These are phyloP conservation scores for Eutypa lata DNA, from an alignment of 2,329 filamentous ascomycete genomes.

Conservation along the genomic window DNA sequence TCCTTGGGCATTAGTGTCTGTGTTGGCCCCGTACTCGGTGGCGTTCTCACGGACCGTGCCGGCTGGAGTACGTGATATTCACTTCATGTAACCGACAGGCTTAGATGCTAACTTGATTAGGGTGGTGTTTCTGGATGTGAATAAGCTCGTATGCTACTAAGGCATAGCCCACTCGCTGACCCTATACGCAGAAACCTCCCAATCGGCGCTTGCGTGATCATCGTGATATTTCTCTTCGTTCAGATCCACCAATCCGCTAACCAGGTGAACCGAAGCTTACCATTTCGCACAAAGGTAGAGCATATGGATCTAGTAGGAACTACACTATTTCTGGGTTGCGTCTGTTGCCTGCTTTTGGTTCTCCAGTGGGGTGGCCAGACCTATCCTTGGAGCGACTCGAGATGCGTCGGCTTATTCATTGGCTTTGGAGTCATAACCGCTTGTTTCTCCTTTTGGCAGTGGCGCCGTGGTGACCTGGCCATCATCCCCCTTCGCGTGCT, in stretches of 20 bases:
- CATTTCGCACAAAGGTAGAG: constrained; percentile 4
- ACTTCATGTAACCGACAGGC: not conserved
- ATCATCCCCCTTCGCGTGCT: constrained; percentile 10
- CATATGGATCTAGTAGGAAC: constrained; percentile 12
- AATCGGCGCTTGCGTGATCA: not conserved
- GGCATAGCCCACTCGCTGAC: constrained; percentile 1
- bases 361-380: constrained; percentile 38
- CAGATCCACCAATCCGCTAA: not conserved
- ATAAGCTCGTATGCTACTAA: no score
- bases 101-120: not conserved
- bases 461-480: constrained; percentile 3
- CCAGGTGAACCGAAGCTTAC: not conserved
- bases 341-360: constrained; percentile 39
- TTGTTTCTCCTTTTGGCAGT: constrained; percentile 2
- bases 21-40: constrained; percentile 18
- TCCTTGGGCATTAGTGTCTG: constrained; percentile 36
- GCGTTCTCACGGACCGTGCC: constrained; percentile 16
- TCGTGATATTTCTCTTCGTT: constrained; percentile 4
- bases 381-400: constrained; percentile 21
- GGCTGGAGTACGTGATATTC: constrained; percentile 10
- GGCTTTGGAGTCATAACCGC: not conserved
- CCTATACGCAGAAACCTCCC: constrained; percentile 10
- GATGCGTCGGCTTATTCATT: constrained; percentile 9
- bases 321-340: constrained; percentile 17
- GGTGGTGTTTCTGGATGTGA: constrained; percentile 16